Percentiles rank a stretch among this genome's conserved stretches.
Conservation (phyloP, 2,329 filamentous ascomycete species). For the Trichocomaceae sp. region DNA sequence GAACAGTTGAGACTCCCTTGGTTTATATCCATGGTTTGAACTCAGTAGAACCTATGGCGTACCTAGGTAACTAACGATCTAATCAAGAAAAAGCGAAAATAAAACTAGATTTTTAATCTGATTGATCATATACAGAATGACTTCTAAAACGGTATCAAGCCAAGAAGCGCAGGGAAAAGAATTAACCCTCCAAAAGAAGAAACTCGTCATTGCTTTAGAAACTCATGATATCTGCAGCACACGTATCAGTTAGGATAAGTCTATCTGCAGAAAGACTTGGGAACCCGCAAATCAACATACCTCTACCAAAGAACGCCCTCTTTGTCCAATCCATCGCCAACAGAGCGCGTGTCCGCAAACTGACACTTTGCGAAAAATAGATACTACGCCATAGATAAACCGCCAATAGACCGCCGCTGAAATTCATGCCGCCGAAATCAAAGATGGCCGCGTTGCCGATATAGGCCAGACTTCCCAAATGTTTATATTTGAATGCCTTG, state of each 20-base stretch:
- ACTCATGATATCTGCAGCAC: constrained; percentile 46
- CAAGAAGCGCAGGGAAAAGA: neutral
- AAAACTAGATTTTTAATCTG: neutral
- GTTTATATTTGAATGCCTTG: constrained; percentile 88
- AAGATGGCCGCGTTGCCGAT: constrained; percentile 96
- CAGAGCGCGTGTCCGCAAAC: constrained; percentile 76
- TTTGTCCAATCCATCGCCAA: constrained; percentile 99
- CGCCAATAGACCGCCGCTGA: constrained; percentile 78
- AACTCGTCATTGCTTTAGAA: constrained; percentile 30
- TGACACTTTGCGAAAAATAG: constrained; percentile 97
- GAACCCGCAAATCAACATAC: constrained; percentile 47
- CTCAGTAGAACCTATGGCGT: no score
- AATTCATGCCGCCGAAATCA: constrained; percentile 71
- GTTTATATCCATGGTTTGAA: no score
- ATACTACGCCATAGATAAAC: constrained; percentile 95
- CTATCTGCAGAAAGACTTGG: neutral
- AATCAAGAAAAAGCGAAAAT: neutral
- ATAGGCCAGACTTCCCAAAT: constrained; percentile 87
- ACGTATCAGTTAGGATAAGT: neutral
- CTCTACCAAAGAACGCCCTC: constrained; percentile 87
- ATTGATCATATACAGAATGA: neutral
- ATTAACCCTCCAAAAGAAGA: neutral
- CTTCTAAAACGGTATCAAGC: neutral
- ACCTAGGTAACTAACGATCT: no score
- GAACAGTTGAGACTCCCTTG: no score